Base-by-base conservation (phyloP, 2,329 filamentous ascomycete genomes). In the Raffaelea deltoideospora region DNA sequence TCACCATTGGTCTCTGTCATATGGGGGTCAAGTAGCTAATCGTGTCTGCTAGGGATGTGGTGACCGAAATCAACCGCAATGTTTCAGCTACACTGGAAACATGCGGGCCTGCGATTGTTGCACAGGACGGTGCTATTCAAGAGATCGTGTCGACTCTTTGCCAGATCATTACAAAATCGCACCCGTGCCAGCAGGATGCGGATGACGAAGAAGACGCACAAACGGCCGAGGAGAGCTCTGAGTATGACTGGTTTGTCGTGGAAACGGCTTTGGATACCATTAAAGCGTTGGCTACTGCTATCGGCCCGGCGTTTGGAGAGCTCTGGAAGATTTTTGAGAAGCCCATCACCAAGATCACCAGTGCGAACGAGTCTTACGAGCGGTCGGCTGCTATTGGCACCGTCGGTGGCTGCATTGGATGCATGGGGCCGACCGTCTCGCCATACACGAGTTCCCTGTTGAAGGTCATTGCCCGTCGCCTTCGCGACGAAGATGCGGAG, bases 321-420 rank as follows among this genome's bases (percentile, higher is more conserved):
- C 67, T 95, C 43, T 96, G 86, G 85, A 92, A 93, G 67, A 77
- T 93, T 49, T 94, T 95, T 47, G 83, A 94, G 66, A 88, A 90
- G 68, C 82, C 81, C 27, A 70, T 96, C 48, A 65, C 94, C 53
- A 88, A 84, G 62, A 90, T 86, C 50, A 79, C 85, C 36, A 82
- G 79, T 54, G 88, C 85, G 43, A 79, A 79, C 46, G 87, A 95
- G 58, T 68, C 79, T 34, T 76, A 85, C 27, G 88, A 96, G 65
- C 81, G 90, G 37, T 87, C 81, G 24, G 86, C 86, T 17, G 82
- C 87, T 33, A 81, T 95, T 17, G 90, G 90, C 48, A 84, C 88
- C 37, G 80, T 96, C 44, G 88, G 88, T 20, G 88, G 96, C 65
- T 83, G 84, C 55, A 77, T 86, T 49, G 79, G 80, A 50, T 79